These are phyloP conservation scores for Theobroma grandiflorum DNA, from an alignment of 441 rosid genomes.

Conservation along the genomic window DNA sequence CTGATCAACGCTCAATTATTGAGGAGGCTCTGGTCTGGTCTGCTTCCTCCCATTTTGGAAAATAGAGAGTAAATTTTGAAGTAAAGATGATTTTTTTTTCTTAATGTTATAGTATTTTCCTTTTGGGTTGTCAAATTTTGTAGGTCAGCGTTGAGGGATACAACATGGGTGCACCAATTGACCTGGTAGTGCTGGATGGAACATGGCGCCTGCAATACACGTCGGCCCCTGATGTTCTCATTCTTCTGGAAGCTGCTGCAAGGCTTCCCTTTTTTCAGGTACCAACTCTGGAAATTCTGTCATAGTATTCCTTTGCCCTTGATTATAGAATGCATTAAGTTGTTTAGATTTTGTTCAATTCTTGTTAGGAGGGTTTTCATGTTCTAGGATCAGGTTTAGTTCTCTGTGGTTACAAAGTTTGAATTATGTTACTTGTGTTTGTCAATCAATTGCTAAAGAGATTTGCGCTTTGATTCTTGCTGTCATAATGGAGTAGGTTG, in stretches of 20 bases:
- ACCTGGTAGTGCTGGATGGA: constrained; percentile 79
- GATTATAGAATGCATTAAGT: background rate
- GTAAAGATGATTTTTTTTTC: background rate
- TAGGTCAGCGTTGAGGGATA: constrained; percentile 80
- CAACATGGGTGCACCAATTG: constrained; percentile 67
- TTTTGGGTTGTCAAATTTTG: constrained; percentile 27
- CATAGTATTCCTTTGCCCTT: background rate
- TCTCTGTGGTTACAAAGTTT: background rate
- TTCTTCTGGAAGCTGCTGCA: constrained; percentile 85
- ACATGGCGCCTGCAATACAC: constrained; percentile 96
- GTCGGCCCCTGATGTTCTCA: constrained; percentile 89
- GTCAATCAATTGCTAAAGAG: background rate
- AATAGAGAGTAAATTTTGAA: background rate
- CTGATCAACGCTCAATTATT: constrained; percentile 77
- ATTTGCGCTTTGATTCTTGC: constrained; percentile 7
- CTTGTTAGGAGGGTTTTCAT: background rate
- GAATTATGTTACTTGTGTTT: background rate
- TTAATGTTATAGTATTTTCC: background rate
- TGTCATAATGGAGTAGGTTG: constrained; percentile 55
- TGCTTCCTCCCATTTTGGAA: constrained; percentile 10
- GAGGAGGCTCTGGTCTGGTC: constrained; percentile 82
- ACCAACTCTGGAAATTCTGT: background rate
- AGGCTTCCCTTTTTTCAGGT: constrained; percentile 92
- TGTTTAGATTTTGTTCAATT: background rate
- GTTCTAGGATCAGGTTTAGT: constrained; percentile 1